A percentile compares a stretch with the other conserved stretches of the same genome.
These are phyloP conservation scores for Rhodotorula toruloides DNA, from an alignment of 768 basidiomycete species.

Conservation along the genomic window DNA sequence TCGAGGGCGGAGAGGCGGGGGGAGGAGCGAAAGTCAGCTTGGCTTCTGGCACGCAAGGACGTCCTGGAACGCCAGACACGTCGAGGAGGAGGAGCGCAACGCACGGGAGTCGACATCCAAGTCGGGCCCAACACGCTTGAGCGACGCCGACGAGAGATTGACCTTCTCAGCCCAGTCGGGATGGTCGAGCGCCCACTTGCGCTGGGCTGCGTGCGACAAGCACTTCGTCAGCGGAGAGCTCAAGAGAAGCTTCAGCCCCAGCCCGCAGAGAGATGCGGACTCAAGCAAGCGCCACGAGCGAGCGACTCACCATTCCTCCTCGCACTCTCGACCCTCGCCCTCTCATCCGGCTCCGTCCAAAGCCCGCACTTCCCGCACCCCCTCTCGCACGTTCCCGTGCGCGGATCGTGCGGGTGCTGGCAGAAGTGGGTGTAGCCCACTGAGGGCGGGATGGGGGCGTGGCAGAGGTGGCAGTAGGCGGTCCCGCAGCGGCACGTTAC, in stretches of 20 bases:
- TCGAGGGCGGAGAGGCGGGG: neutral
- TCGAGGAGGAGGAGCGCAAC: neutral
- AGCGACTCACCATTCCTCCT: neutral
- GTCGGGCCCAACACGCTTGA: neutral
- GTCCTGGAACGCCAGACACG: too few species aligned
- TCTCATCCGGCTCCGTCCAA: slow-evolving; percentile 8
- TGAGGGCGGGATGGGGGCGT: neutral
- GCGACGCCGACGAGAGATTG: neutral
- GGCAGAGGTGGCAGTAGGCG: slow-evolving; percentile 11
- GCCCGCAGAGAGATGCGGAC: neutral
- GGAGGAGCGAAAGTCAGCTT: neutral
- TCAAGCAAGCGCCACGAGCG: too few species aligned
- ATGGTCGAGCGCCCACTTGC: neutral
- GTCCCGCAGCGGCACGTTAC: slow-evolving; percentile 22
- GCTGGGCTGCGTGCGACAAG: neutral
- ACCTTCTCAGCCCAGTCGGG: slow-evolving; percentile 5
- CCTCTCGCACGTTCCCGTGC: neutral
- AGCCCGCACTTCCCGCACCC: slow-evolving; percentile 4
- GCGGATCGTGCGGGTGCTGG: neutral
- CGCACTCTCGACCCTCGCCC: neutral
- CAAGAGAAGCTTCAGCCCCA: neutral
- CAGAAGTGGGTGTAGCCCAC: slow-evolving; percentile 20
- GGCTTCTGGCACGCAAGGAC: too few species aligned
- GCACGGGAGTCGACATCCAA: neutral
- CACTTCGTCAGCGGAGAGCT: too few species aligned